Evolutionary conservation across 495 filamentous ascomycete species (phyloP), one percentile per base, ranked within the genome.

Genomic region (Paragyromitra xinjiangensis): DNA sequence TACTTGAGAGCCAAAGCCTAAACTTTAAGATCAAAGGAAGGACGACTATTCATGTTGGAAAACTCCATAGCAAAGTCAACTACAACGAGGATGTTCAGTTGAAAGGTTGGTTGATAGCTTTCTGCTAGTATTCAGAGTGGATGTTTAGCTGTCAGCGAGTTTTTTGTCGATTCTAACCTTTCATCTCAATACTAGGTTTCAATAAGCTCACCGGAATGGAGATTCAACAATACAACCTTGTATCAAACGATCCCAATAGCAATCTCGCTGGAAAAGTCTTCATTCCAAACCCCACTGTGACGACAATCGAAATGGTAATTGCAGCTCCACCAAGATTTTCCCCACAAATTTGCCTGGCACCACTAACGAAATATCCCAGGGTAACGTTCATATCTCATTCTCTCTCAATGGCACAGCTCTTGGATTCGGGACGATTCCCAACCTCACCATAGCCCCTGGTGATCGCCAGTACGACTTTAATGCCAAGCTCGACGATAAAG

Each of bases 241-340:
- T 73, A 19, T 7, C 4, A 39, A 73, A 75, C 37, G 42, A 79
- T 7, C 7, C 80, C 24, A 53, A 68, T 26, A 53, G 58, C 45
- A 80, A 77, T 39, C 64, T 82, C 8, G 80, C 26, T 0, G 81
- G 81, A 7, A 80, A 75, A 42, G 81, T 82, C 6, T 44, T 82
- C 22, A 82, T 82, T 24, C 81, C 81, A 3, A 82, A 82, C 34
- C 81, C 81, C 14, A 80, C 81, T 4, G 73, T 82, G 19, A 67
- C 68, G 26, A 80, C 81, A 19, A 71, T 82, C 50, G 68, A 82
- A 24, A 78, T 82, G 81, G 81, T 82, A 78, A 62, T n/a, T 29
- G 12, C 58, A 29, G 42, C 26, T 37, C 14, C 48, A 6, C 2
- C 19, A 22, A 53, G 19, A 53, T 19, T 37, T 59, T 6, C 16